Base-by-base conservation (phyloP, 2,329 filamentous ascomycete species). In the Cercospora zeina region DNA sequence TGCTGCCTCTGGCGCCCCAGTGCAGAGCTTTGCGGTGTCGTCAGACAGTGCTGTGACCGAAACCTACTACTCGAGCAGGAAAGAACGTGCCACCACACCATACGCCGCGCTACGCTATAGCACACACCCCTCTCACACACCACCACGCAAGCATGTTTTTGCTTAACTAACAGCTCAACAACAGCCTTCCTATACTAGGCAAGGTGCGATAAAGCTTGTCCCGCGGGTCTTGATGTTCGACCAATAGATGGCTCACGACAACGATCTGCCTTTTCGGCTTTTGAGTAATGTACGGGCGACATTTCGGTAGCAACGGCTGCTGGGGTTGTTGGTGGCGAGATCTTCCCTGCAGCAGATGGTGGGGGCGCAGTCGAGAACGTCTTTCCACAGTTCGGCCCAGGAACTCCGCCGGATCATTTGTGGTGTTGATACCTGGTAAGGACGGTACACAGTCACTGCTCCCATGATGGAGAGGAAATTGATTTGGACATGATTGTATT, bases 201-300 rank as follows among this genome's bases (percentile, higher is more conserved):
- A 58, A 58, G 33, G 55, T 27, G 42, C 6, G 1, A 4, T 24
- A 34, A 58, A 42, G 55, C 55, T 58, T 58, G 19, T 58, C 42
- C n/a, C n/a, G 56, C 42, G 51, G 16, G 27, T 34, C 13, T 27
- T 50, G 31, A 13, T 37, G 30, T 33, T 14, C 30, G 31, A 14
- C 49, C 49, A 53, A 53, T 53, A 3, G 7, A 3, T 3, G 24
- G 24, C 6, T 27, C 24, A 27, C n/a, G 16, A 53, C 49, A 4
- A 34, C 11, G 30, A 53, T 21, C 49, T 31, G 49, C 31, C 49
- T n/a, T 34, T 8, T 34, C 8, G 49, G 31, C 49, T 34, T 53
- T 53, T 53, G 21, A 14, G 2, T 16, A 53, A 5, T 8, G 31
- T 34, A 34, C 21, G 49, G 49, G 49, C 27, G 30, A 53, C 49